Evolutionary conservation across 192 early-diverging fungal genomes (phyloP).

Genomic region (Entomortierella parvispora): DNA sequence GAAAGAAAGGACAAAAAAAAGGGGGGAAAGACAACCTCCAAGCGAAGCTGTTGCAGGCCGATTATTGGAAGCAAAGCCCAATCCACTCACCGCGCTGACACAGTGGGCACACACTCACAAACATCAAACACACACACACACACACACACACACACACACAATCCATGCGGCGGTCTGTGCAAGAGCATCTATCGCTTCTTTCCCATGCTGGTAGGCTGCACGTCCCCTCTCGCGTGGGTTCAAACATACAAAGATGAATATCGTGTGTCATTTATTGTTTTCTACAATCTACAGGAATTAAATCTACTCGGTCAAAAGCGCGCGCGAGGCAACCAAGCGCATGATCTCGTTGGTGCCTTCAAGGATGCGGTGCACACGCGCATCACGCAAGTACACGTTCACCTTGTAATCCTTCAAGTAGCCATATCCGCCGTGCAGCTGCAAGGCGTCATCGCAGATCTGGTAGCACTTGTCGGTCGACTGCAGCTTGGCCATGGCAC

Average conservation of each 20-base stretch:
- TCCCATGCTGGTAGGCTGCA: too few species aligned
- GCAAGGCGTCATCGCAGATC: constrained; percentile 61
- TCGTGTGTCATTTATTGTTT: neutral
- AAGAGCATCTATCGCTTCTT: too few species aligned
- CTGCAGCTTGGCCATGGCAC: constrained; percentile 68
- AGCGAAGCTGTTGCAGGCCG: too few species aligned
- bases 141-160: too few species aligned
- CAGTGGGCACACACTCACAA: too few species aligned
- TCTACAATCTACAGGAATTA: neutral
- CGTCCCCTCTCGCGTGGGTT: too few species aligned
- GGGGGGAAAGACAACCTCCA: too few species aligned
- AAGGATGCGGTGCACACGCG: constrained; percentile 68
- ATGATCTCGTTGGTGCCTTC: constrained; percentile 74
- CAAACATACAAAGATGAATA: too few species aligned
- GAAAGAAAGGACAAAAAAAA: neutral
- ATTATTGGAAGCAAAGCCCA: too few species aligned
- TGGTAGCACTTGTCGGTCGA: constrained; percentile 67
- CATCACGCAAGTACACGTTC: constrained; percentile 65
- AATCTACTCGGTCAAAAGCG: constrained; percentile 58
- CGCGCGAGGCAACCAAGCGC: constrained; percentile 63
- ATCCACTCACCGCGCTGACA: too few species aligned
- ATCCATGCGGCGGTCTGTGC: too few species aligned
- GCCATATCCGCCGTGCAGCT: constrained; percentile 68
- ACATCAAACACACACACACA: too few species aligned
- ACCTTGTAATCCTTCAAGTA: constrained; percentile 71